These are phyloP conservation scores for Salix purpurea DNA, from an alignment of 345 rosid genomes.

Conservation along the genomic window DNA sequence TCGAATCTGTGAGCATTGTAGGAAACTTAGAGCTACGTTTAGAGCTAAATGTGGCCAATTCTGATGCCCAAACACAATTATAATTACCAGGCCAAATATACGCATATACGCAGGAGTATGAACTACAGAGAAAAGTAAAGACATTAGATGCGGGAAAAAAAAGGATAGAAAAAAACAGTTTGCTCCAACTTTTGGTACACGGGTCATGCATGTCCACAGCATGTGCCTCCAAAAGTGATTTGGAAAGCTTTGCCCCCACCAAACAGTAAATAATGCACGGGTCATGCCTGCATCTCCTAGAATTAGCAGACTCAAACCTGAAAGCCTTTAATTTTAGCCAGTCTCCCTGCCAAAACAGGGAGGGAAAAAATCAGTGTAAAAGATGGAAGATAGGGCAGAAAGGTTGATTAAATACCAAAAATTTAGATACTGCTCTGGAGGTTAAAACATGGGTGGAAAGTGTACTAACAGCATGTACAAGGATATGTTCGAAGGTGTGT, in stretches of 20 bases:
- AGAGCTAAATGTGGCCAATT: not conserved
- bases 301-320: not conserved
- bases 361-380: not conserved
- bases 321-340: slow-evolving; percentile 11
- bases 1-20: not conserved
- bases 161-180: not conserved
- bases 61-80: slow-evolving; percentile 12
- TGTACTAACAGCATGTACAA: not conserved
- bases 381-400: not conserved
- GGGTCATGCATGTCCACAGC: too few relatives aligned
- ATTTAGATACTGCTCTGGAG: not conserved
- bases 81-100: slow-evolving; percentile 19
- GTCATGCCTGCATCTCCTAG: not conserved
- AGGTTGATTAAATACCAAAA: not conserved
- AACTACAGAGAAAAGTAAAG: slow-evolving; percentile 8
- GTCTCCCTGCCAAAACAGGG: slow-evolving; percentile 5
- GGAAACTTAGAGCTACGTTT: not conserved
- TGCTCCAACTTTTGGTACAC: slow-evolving; percentile 1
- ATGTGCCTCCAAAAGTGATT: not conserved
- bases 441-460: not conserved
- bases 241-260: slow-evolving; percentile 5
- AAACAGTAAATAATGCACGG: slow-evolving; percentile 5
- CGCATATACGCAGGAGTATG: slow-evolving; percentile 18
- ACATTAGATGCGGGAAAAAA: not conserved
- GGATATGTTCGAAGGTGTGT: not conserved